These are phyloP conservation scores for Hygrophorus russula DNA, from an alignment of 768 basidiomycete genomes.

Conservation along the genomic window DNA sequence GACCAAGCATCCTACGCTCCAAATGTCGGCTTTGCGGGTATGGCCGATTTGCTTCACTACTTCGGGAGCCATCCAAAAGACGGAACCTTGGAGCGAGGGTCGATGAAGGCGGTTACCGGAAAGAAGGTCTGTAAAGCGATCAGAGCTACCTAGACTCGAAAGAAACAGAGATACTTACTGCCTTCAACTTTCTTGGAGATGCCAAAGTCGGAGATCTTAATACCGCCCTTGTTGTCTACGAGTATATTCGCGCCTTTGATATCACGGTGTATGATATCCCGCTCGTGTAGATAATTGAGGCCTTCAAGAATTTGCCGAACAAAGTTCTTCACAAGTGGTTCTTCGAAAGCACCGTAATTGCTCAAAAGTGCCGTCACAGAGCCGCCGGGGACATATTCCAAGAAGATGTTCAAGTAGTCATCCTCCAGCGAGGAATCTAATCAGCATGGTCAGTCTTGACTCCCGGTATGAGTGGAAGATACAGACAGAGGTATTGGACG, in stretches of 20 bases:
- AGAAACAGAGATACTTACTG: constrained; percentile 43
- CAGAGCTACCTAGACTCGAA: not conserved
- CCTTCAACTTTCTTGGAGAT: constrained; percentile 97
- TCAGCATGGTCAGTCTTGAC: not conserved
- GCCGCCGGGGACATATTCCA: constrained; percentile 94
- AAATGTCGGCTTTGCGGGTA: constrained; percentile 89
- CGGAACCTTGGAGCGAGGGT: constrained; percentile 92
- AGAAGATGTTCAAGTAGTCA: constrained; percentile 86
- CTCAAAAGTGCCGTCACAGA: constrained; percentile 83
- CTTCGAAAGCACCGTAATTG: constrained; percentile 92
- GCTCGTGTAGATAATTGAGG: constrained; percentile 82
- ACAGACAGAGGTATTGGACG: constrained; percentile 92
- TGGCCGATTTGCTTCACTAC: constrained; percentile 94
- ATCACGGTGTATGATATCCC: constrained; percentile 93
- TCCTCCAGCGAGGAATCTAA: constrained; percentile 91
- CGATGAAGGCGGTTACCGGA: constrained; percentile 68
- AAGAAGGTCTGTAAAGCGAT: constrained; percentile 24
- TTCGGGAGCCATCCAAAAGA: constrained; percentile 99
- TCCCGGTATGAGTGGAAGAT: not conserved
- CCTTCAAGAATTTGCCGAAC: constrained; percentile 86
- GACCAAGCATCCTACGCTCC: constrained; percentile 91
- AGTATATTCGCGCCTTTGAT: constrained; percentile 99
- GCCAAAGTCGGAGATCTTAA: constrained; percentile 96
- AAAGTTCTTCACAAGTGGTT: constrained; percentile 84
- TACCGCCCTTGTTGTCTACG: constrained; percentile 94